Evolutionary conservation across 805 yeast species (phyloP), one percentile per base, ranked within the genome.

Genomic region (Brettanomyces custersianus): DNA sequence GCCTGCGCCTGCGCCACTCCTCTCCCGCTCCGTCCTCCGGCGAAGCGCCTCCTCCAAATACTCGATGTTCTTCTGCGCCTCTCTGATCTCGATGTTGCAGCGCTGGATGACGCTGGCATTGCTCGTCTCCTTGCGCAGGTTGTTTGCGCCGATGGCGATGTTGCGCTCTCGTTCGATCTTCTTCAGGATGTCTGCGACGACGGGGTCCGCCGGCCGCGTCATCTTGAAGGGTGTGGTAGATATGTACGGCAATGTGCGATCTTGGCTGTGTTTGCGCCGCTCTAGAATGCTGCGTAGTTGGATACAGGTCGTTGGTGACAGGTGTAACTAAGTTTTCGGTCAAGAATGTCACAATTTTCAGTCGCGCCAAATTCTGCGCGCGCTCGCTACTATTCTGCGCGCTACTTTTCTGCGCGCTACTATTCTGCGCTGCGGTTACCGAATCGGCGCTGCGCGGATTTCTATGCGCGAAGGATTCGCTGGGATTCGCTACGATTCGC

Each of bases 161-260:
- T 84, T 87, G 51, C 69, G 68, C 61, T 92, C 96, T 40, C 95
- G 73, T 48, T 83, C 90, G 50, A 92, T 88, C 66, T 87, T 90
- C 48, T 74, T 74, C 48, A 71, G 67, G 57, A 92, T 87, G 50
- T 90, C 96, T 29, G 70, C 62, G 38, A 70, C 54, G 36, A 33
- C 35, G 2, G 29, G 21, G 20, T 33, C 30, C 7, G 26, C 15
- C 19, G 13, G 31, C 13, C 20, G 24, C 9, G 33, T 20, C 33
- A 30, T 30, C n/a, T 13, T n/a, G 11, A 29, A 8, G 21, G 17
- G 29, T 12, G n/a, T 9, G 25, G 9, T 9, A 12, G 25, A 12
- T 22, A 22, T 22, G 12, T 12, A 9, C 9, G 25, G 25, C 25
- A 12, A 22, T 22, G 12, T 22, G n/a, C n/a, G n/a, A n/a, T n/a